Evolutionary conservation across 2,329 filamentous ascomycete genomes (phyloP).

Genomic region (Xylaria multiplex): DNA sequence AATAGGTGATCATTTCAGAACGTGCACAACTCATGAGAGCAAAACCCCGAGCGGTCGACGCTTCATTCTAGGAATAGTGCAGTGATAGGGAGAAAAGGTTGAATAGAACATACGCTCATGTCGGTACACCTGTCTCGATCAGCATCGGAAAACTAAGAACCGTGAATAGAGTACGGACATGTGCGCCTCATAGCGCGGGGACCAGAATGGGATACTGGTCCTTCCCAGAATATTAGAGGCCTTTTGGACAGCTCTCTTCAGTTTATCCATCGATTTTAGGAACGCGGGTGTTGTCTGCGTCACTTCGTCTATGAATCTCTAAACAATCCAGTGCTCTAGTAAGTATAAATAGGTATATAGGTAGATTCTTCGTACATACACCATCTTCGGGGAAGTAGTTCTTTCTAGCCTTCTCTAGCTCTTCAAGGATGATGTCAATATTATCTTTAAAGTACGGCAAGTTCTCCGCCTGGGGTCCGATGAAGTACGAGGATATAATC

Average conservation of each 20-base stretch:
- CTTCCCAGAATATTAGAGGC: constrained; percentile 53
- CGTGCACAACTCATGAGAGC: not conserved
- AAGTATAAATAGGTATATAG: not conserved
- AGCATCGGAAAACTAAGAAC: not conserved
- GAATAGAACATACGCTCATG: constrained; percentile 43
- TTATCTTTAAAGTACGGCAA: constrained; percentile 53
- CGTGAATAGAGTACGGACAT: constrained; percentile 50
- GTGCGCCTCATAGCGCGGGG: constrained; percentile 58
- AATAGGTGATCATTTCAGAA: constrained; percentile 1
- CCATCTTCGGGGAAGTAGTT: constrained; percentile 53
- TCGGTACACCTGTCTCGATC: constrained; percentile 48
- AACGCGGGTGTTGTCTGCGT: constrained; percentile 52
- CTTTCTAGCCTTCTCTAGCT: constrained; percentile 48
- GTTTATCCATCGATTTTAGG: constrained; percentile 47
- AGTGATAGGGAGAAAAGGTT: not conserved
- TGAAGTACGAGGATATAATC: constrained; percentile 54
- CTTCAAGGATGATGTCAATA: constrained; percentile 53
- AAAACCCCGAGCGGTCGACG: not conserved
- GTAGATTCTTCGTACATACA: constrained; percentile 39
- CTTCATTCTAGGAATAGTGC: not conserved
- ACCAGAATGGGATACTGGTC: constrained; percentile 59
- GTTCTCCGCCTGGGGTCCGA: constrained; percentile 56
- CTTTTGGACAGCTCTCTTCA: constrained; percentile 50
- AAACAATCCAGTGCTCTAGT: not conserved
- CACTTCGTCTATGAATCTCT: constrained; percentile 52